These are phyloP conservation scores for Hypoxylon perforatum DNA, from an alignment of 495 filamentous ascomycete genomes.

Conservation along the genomic window DNA sequence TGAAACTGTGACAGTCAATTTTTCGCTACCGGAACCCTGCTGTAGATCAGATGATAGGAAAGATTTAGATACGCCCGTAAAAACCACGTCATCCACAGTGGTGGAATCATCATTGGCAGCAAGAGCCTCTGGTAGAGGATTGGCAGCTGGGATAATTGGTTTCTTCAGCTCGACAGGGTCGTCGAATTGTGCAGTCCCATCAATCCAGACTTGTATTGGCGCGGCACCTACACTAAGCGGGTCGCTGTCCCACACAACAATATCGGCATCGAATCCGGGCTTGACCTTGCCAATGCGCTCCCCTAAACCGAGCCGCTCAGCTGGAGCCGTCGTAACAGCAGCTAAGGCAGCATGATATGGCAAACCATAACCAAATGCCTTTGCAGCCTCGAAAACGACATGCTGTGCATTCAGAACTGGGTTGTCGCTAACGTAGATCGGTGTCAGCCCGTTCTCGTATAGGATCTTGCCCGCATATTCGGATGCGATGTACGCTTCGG, in stretches of 20 bases:
- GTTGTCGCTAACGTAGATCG: conserved; percentile 63
- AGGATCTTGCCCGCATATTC: conserved; percentile 70
- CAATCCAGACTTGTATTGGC: conserved; percentile 72
- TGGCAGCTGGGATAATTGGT: conserved; percentile 42
- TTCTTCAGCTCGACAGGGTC: conserved; percentile 55
- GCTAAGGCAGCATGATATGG: conserved; percentile 70
- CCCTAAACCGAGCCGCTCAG: conserved; percentile 67
- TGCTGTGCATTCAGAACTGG: conserved; percentile 63
- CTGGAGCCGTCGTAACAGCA: conserved; percentile 69
- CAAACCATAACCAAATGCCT: conserved; percentile 68
- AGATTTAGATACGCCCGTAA: conserved; percentile 59
- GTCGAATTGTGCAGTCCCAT: conserved; percentile 66
- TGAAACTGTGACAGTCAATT: conserved; percentile 54
- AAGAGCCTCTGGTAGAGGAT: conserved; percentile 43
- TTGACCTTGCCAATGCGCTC: conserved; percentile 70
- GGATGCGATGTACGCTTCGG: conserved; percentile 68
- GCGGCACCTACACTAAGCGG: conserved; percentile 70
- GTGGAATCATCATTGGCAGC: conserved; percentile 50
- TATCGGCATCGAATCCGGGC: conserved; percentile 71
- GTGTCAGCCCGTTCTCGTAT: conserved; percentile 66
- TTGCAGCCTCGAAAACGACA: conserved; percentile 68
- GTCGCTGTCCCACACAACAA: conserved; percentile 75
- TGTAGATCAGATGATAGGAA: conserved; percentile 42
- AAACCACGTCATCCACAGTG: conserved; percentile 51
- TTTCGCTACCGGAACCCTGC: conserved; percentile 11